phyloP scores from a whole-genome alignment of 1,139 yeast species.

The Sugiyamaella xylanicola region DNA sequence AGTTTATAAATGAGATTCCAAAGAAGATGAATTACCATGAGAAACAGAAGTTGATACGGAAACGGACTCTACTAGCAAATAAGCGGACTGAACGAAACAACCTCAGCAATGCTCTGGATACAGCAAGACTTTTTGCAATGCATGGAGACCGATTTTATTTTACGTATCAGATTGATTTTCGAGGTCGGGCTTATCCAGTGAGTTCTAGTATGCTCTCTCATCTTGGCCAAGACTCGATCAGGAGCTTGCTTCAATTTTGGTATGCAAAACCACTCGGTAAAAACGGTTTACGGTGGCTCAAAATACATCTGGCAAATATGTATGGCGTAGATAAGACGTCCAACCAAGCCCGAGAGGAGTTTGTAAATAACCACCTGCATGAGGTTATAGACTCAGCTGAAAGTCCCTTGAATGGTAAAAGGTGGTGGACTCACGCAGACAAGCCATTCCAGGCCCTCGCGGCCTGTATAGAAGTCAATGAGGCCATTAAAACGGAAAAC shows the following conservation, averaged over 20 bases:
- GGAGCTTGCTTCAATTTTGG: constrained; percentile 66
- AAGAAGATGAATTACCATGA: constrained; percentile 43
- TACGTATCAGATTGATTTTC: constrained; percentile 90
- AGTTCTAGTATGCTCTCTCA: constrained; percentile 69
- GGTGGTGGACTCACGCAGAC: constrained; percentile 66
- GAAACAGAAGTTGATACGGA: constrained; percentile 46
- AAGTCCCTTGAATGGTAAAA: constrained; percentile 46
- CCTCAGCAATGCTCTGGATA: constrained; percentile 64
- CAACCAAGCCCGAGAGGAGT: constrained; percentile 54
- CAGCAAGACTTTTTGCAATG: constrained; percentile 70
- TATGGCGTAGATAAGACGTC: constrained; percentile 65
- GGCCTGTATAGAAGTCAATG: constrained; percentile 61
- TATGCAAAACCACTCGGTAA: constrained; percentile 61
- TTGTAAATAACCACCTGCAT: constrained; percentile 53
- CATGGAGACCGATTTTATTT: constrained; percentile 76
- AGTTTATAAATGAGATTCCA: constrained; percentile 51
- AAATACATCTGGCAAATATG: constrained; percentile 67
- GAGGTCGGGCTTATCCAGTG: constrained; percentile 95
- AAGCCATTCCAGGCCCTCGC: constrained; percentile 73
- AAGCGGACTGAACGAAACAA: constrained; percentile 49
- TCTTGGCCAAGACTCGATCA: constrained; percentile 64
- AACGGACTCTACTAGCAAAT: constrained; percentile 58
- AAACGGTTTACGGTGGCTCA: constrained; percentile 62
- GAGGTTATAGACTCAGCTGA: constrained; percentile 54
- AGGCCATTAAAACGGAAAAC: constrained; percentile 54